These are phyloP conservation scores for Apiotrichum laibachii DNA, from an alignment of 1,284 basidiomycete genomes.

Conservation along the genomic window DNA sequence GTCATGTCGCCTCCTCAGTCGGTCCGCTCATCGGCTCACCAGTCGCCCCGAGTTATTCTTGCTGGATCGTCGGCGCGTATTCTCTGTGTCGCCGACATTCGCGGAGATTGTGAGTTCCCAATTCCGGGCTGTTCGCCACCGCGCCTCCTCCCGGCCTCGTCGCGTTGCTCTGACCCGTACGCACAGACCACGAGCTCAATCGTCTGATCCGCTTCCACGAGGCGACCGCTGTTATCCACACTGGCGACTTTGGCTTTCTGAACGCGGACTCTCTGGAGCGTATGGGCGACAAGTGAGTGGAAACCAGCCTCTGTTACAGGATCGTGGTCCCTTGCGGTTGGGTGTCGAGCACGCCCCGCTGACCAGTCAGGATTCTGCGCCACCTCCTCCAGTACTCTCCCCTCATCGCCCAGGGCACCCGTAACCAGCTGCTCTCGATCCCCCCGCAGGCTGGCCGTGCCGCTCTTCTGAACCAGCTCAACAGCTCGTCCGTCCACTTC, in stretches of 20 bases:
- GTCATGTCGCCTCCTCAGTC: constrained; percentile 17
- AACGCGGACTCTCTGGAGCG: constrained; percentile 77
- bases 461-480: constrained; percentile 57
- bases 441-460: constrained; percentile 55
- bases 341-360: not conserved
- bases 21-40: constrained; percentile 2
- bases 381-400: constrained; percentile 97
- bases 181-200: constrained; percentile 69
- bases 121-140: not conserved
- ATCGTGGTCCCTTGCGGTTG: not conserved
- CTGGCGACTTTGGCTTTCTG: constrained; percentile 99
- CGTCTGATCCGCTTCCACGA: constrained; percentile 82
- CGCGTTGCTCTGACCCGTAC: constrained; percentile 12
- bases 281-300: constrained; percentile 75
- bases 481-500: constrained; percentile 54
- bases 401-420: constrained; percentile 78
- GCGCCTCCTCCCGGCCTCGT: not conserved
- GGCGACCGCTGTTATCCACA: constrained; percentile 94
- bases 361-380: constrained; percentile 65
- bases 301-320: not conserved
- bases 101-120: constrained; percentile 59
- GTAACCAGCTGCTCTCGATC: constrained; percentile 73
- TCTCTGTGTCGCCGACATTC: constrained; percentile 93
- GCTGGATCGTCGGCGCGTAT: constrained; percentile 66
- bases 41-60: constrained; percentile 39